Base-by-base conservation (phyloP, 331 rosid genomes). In the Ulmus americana region DNA sequence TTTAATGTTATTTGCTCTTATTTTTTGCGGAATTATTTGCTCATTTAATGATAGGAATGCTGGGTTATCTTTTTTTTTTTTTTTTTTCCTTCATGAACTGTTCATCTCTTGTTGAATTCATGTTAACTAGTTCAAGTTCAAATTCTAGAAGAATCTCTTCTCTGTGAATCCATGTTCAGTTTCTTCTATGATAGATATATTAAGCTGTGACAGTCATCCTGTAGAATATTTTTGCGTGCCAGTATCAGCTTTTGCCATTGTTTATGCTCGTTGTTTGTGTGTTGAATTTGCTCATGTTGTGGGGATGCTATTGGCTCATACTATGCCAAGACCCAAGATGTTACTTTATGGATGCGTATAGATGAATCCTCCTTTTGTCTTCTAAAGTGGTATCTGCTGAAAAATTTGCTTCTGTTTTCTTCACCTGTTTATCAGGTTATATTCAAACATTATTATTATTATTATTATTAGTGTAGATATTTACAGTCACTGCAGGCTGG, bases 11-110 rank as follows among this genome's bases (percentile, higher is more conserved):
- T 14, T 54, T 59, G 22, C 61, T 59, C 35, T 28, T 28, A 28
- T 28, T 28, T 28, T 28, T 28, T 28, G 4, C 0, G 4, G 35
- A 28, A 28, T 28, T 28, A 0, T 28, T 40, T 55, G 57, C 76
- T 74, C 41, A 61, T 78, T 10, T 50, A 16, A 40, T 65, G 60
- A 60, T 58, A 48, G 47, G 15, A 62, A 52, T 65, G 40, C n/a
- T 5, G 46, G 54, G 38, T 11, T 43, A 56, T 56, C 13, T 48
- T 48, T 6, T 57, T 60, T 59, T n/a, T 15, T 15, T 6, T 5
- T 53, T 50, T 46, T 46, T 13, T 22, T 22, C 6, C 6, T 39
- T 12, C 48, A 10, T 58, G 18, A 22, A 9, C 1, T 20, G 22
- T 20, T 20, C 35, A 28, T 28, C 35, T 28, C 35, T 28, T 28